A percentile compares a stretch with the other conserved stretches of the same genome.
These are phyloP conservation scores for Calonectria pteridis DNA, from an alignment of 2,329 filamentous ascomycete species.

Conservation along the genomic window DNA sequence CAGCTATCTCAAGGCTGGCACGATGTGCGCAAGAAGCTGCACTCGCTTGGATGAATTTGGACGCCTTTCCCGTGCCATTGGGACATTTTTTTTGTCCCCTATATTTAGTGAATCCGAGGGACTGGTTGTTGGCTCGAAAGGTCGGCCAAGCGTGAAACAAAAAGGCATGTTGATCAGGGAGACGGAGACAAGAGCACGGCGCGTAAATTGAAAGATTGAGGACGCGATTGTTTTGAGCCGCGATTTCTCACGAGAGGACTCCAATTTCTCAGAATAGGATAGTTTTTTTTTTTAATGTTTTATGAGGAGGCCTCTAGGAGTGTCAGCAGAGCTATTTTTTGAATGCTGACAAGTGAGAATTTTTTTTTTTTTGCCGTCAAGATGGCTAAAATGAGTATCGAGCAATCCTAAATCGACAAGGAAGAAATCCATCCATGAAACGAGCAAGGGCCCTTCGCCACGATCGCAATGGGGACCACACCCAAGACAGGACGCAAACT, in stretches of 20 bases:
- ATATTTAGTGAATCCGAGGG: slow-evolving; percentile 3
- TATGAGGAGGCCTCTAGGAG: neutral
- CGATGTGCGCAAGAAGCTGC: neutral
- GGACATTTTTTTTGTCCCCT: neutral
- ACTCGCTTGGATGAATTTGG: neutral
- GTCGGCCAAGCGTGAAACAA: slow-evolving; percentile 12
- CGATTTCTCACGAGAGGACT: neutral
- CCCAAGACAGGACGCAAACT: neutral
- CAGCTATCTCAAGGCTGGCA: neutral
- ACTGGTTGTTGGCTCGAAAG: slow-evolving; percentile 8
- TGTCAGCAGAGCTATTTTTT: neutral
- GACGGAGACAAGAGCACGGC: neutral
- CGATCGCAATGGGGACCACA: neutral
- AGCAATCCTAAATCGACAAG: neutral
- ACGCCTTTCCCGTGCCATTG: neutral
- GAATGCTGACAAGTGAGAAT: neutral
- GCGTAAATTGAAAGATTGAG: neutral
- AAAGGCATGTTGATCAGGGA: neutral
- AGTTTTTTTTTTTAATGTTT: neutral
- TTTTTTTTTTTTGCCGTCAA: neutral
- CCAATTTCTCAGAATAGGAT: neutral
- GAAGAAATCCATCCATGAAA: slow-evolving; percentile 4
- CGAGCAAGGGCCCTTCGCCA: neutral
- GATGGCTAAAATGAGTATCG: neutral
- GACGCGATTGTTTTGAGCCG: neutral